phyloP scores from a whole-genome alignment of 2,329 filamentous ascomycete genomes.

The Zymoseptoria ardabiliae region DNA sequence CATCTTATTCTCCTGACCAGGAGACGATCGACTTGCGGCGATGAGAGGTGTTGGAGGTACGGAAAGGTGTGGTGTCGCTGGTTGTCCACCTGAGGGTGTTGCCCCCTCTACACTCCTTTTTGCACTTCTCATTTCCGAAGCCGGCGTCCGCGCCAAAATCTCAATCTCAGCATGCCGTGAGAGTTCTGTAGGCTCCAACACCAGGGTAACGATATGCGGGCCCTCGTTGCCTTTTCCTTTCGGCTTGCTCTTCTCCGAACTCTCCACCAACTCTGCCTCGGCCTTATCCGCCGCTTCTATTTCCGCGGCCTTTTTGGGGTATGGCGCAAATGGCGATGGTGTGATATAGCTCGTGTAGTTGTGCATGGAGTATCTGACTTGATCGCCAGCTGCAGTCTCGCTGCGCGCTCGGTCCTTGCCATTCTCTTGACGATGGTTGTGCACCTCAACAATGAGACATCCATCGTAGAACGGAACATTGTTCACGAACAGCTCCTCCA shows the following conservation, averaged over 20 bases:
- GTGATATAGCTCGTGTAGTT: conserved; percentile 87
- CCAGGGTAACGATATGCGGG: conserved; percentile 64
- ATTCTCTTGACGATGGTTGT: conserved; percentile 70
- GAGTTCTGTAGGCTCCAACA: conserved; percentile 75
- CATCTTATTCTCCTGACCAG: conserved; percentile 45
- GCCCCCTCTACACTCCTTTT: conserved; percentile 26
- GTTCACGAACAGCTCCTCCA: conserved; percentile 65
- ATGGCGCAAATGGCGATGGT: conserved; percentile 77
- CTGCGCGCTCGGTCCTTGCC: conserved; percentile 33
- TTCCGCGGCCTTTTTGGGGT: conserved; percentile 39
- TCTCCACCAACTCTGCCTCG: conserved; percentile 25
- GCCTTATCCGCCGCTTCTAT: conserved; percentile 41
- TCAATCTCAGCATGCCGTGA: conserved; percentile 69
- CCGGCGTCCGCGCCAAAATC: conserved; percentile 65
- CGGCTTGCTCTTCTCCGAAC: conserved; percentile 39
- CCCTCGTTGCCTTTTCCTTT: conserved; percentile 27
- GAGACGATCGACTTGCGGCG: conserved; percentile 46
- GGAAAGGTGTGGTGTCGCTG: conserved; percentile 43
- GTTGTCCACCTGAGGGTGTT: conserved; percentile 42
- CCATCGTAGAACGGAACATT: conserved; percentile 83
- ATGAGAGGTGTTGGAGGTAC: conserved; percentile 18
- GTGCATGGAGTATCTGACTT: conserved; percentile 74
- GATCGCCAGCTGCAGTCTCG: conserved; percentile 47
- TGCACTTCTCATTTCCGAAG: conserved; percentile 43
- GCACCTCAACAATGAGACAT: conserved; percentile 88